These are phyloP conservation scores for Trichoderma gracile DNA, from an alignment of 2,329 filamentous ascomycete species.

Conservation along the genomic window DNA sequence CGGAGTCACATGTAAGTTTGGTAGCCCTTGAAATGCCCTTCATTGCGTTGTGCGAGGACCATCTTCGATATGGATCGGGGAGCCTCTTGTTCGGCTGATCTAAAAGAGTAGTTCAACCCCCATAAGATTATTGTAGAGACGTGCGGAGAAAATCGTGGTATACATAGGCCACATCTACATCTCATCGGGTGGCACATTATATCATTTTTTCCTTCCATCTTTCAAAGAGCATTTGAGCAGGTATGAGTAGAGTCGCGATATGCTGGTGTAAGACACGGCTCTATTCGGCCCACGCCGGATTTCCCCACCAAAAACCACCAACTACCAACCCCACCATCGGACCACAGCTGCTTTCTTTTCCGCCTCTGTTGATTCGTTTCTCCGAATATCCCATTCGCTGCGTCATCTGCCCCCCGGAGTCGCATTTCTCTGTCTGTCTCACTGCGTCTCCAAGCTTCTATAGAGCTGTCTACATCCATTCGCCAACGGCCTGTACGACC, in stretches of 20 bases:
- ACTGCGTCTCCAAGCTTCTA: background rate
- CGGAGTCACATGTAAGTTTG: too few species aligned
- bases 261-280: background rate
- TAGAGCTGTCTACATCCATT: background rate
- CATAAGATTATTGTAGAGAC: too few species aligned
- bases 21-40: too few species aligned
- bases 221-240: background rate
- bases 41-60: too few species aligned
- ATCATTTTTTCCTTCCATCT: too few species aligned
- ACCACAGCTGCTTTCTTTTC: slow-evolving; percentile 19
- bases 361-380: slow-evolving; percentile 7
- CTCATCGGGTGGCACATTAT: too few species aligned
- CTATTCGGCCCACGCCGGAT: slow-evolving; percentile 4
- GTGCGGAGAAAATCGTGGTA: too few species aligned
- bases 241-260: background rate
- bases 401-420: background rate
- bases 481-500: background rate
- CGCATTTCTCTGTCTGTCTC: too few species aligned
- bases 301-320: slow-evolving; percentile 11
- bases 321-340: slow-evolving; percentile 11
- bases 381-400: slow-evolving; percentile 18
- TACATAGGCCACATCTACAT: too few species aligned
- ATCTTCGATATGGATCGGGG: too few species aligned
- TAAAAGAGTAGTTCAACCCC: too few species aligned
- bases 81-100: too few species aligned